Base-by-base conservation (phyloP, 192 early-diverging fungal species). In the Spizellomyces sp. region DNA sequence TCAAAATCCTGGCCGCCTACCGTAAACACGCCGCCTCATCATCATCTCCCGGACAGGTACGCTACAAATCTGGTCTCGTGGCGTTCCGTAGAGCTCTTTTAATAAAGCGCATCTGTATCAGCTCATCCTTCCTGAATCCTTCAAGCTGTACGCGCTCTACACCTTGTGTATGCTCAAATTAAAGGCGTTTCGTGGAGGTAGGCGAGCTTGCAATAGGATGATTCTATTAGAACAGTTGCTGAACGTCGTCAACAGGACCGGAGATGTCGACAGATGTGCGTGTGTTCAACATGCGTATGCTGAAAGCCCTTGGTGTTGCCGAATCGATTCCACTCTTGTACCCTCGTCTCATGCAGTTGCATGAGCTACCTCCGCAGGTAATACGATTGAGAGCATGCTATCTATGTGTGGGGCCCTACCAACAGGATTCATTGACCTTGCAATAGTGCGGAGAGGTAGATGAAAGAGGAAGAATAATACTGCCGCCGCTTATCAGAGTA, bases 111-210 rank as follows among this genome's bases (percentile, higher is more conserved):
- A 0, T 36, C 27, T 36, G 27, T 36, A 36, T 3, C 67, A 96
- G 82, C 83, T 99, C 17, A 98, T 99, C 66, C 79, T 99, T 57
- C 96, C 97, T 22, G 97, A 99, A 76, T 89, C 95, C 0, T 95
- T 91, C 82, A 99, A 99, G 78, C 82, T 96, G 48, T 89, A 92
- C 54, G 96, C 97, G 12, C 82, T 98, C 36, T 96, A 93, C 77
- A 84, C 87, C 1, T 83, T 97, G 50, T 77, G 92, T 27, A 74
- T 99, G 69, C 83, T 95, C 19, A 98, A 98, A 75, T 89, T 86
- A 54, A 86, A 87, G 55, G 86, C 93, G 4, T 87, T 99, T 69
- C 89, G 95, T 57, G 86, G 76, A 43, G 90, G 90, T 83, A 81
- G 14, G 43, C 44, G 6, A 21, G 9, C 65, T 54, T 55, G 17